Evolutionary conservation across 1,139 yeast genomes (phyloP).

Genomic region (Blastobotrys illinoisensis): DNA sequence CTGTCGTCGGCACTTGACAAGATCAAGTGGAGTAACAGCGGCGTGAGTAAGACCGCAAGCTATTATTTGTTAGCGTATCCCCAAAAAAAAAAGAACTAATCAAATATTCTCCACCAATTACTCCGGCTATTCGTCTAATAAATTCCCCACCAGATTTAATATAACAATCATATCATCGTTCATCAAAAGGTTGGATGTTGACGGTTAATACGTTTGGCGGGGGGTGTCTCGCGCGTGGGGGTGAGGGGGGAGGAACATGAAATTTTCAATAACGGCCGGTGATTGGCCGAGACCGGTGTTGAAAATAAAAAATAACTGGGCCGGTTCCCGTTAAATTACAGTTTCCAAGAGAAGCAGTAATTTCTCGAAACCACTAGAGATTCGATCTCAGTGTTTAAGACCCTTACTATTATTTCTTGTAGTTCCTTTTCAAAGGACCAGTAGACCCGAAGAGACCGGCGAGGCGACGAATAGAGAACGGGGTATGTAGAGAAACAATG

Average conservation of each 20-base stretch:
- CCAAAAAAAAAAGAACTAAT: background rate
- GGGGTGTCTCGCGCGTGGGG: background rate
- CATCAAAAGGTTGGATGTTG: no score
- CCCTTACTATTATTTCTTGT: no score
- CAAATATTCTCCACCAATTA: background rate
- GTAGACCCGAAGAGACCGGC: no score
- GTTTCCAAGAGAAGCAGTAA: background rate
- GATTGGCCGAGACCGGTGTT: background rate
- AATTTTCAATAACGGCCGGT: background rate
- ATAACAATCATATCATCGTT: no score
- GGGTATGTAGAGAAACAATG: background rate
- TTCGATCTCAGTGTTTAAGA: no score
- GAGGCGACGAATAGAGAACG: no score
- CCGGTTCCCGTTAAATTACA: background rate
- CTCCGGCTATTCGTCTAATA: no score
- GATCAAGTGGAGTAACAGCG: conserved; percentile 83
- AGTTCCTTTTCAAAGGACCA: no score
- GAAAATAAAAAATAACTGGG: background rate
- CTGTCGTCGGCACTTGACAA: conserved; percentile 89
- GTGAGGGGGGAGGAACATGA: background rate
- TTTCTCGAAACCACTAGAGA: background rate
- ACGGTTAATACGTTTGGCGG: no score
- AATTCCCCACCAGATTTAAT: no score
- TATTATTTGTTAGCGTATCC: background rate
- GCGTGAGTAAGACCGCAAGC: conserved; percentile 98